Conservation (phyloP, 345 rosid genomes). For the Moringa oleifera region DNA sequence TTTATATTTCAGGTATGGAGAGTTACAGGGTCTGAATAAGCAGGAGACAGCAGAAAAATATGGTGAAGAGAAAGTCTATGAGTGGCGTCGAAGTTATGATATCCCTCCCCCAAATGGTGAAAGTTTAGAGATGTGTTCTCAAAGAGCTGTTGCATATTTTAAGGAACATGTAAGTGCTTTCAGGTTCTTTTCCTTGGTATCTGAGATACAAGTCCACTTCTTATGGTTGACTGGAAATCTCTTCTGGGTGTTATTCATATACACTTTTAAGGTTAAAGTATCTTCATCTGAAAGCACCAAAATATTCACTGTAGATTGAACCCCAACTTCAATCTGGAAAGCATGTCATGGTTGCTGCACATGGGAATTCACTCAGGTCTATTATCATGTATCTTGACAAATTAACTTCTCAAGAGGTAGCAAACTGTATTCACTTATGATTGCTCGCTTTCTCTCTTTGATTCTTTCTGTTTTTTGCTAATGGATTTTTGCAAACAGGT, state of each 20-base stretch:
- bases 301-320: constrained; percentile 41
- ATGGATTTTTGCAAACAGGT: constrained; percentile 26
- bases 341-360: constrained; percentile 66
- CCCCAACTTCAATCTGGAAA: constrained; percentile 55
- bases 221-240: background rate
- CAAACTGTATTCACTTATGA: background rate
- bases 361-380: constrained; percentile 61
- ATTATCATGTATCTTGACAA: constrained; percentile 70
- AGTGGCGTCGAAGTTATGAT: constrained; percentile 96
- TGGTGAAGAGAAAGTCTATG: constrained; percentile 86
- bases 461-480: background rate
- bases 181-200: background rate
- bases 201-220: too few species aligned
- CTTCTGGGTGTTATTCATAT: background rate
- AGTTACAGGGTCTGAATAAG: constrained; percentile 93
- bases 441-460: background rate
- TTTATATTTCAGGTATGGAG: constrained; percentile 55
- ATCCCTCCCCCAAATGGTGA: constrained; percentile 97
- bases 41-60: constrained; percentile 90
- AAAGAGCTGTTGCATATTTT: constrained; percentile 55
- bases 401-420: constrained; percentile 65
- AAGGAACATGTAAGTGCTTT: background rate
- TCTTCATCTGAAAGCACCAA: background rate
- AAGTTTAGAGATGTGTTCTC: constrained; percentile 98
- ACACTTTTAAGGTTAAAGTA: background rate